Conservation (phyloP, 1,284 basidiomycete species). For the Cystobasidium sp. region DNA sequence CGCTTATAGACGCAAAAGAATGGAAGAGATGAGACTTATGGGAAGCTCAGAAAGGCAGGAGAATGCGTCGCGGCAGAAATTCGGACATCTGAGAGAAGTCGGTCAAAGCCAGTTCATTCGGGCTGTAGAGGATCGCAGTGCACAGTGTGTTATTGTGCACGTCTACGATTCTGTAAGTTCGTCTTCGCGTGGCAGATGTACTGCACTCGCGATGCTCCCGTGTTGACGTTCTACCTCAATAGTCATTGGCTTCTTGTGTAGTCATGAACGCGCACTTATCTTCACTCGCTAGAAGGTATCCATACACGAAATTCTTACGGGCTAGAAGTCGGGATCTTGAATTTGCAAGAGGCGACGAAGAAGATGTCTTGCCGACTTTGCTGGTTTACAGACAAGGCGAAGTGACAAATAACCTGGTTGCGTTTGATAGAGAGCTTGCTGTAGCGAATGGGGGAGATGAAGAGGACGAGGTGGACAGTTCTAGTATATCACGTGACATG, state of each 20-base stretch:
- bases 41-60: constrained; percentile 28
- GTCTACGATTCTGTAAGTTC: constrained; percentile 77
- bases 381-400: constrained; percentile 81
- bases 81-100: constrained; percentile 78
- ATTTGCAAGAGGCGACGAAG: constrained; percentile 66
- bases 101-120: constrained; percentile 72
- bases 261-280: constrained; percentile 70
- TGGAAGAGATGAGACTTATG: constrained; percentile 48
- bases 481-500: constrained; percentile 25
- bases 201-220: background rate
- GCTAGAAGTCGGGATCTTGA: constrained; percentile 74
- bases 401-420: constrained; percentile 77
- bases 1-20: constrained; percentile 43
- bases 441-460: constrained; percentile 56
- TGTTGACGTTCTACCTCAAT: background rate
- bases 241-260: constrained; percentile 62
- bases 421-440: constrained; percentile 82
- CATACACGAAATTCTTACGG: constrained; percentile 77
- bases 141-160: constrained; percentile 78
- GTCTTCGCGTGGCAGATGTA: background rate
- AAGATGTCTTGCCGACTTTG: constrained; percentile 79
- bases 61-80: constrained; percentile 33
- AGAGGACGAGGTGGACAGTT: constrained; percentile 32
- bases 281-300: constrained; percentile 69
- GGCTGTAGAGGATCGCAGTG: constrained; percentile 68